Base-by-base conservation (phyloP, 139 green algal genomes). In the Tetraselmis chui region DNA sequence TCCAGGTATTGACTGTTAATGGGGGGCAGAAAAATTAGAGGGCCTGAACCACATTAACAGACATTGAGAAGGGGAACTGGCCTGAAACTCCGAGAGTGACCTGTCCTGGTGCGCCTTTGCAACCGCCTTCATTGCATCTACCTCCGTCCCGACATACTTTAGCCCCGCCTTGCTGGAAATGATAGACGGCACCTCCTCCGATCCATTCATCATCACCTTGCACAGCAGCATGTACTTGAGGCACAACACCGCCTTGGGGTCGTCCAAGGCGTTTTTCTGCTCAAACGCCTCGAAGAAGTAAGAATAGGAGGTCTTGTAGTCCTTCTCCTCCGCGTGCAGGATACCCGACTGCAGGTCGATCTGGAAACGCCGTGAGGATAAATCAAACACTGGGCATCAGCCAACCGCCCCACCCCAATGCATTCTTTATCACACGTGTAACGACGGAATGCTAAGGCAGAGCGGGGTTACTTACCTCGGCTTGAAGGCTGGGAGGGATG, bases 281-380 rank as follows among this genome's bases (percentile, higher is more conserved):
- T 99, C 96, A 88, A 99, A 99, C 0, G 93, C 94, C 89, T 99
- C 96, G 83, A 96, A 99, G 85, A 99, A 99, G 90, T 99, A 99
- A 5, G 90, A 96, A 88, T 96, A 99, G 1, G 91, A 95, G 1
- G 96, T 99, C 92, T 98, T 98, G 93, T 96, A 99, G 90, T 99
- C 96, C 83, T 95, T 94, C 89, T 99, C 96, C 80, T 99, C 96
- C 27, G 94, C 94, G 79, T 98, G 93, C n/a, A 99, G 89, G 29
- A 94, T 95, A 59, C 96, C 96, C 24, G 87, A 94, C 88, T 98
- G 96, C 24, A 87, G 91, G 89, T 98, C 95, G 78, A 98, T 97
- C 85, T 98, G 74, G 23, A 29, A n/a, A n/a, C n/a, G n/a, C n/a
- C n/a, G n/a, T n/a, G n/a, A n/a, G n/a, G n/a, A n/a, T n/a, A n/a